Evolutionary conservation across 306 rosid genomes (phyloP), one percentile per base, ranked within the genome.

Genomic region (Biancaea sappan): DNA sequence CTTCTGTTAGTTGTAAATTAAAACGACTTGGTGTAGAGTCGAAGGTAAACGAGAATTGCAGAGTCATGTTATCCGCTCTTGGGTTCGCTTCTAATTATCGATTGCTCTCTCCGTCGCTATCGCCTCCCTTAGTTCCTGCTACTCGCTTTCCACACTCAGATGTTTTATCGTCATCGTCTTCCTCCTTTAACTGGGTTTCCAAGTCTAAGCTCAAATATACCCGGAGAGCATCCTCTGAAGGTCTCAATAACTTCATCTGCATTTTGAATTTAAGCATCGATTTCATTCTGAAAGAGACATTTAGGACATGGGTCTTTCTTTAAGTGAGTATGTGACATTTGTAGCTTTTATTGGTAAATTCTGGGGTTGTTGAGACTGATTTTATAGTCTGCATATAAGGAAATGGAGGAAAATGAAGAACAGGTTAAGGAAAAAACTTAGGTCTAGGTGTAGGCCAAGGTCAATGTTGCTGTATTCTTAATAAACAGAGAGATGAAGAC

Each of bases 221-320:
- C 28, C 77, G 0, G 0, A 82, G 72, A 85, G 86, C 87, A 5
- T 85, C 94, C 53, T 77, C 94, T 63, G 83, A 89, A 88, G 94
- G 98, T 88, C 8, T 19, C 56, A 9, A 14, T 50, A 0, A 54
- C 53, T 61, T 84, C 65, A 63, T 77, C 47, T 18, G 22, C 74
- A 52, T 71, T 81, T 35, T 72, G 1, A 51, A 22, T 60, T 63
- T 53, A 8, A 44, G 67, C 81, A 24, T 64, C 4, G 19, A 31
- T 40, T 44, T 46, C 79, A 53, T 43, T 66, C 52, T 51, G 0
- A 65, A 40, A 40, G n/a, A 2, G 76, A 52, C 22, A 72, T 38
- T 67, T 47, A 41, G 6, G 62, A 73, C 34, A 25, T 76, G 62
- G 56, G 58, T 60, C 12, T 72, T 60, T 59, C 16, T 57, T 76